Evolutionary conservation across 164 flowering plant genomes (phyloP), one percentile per base, ranked within the genome.

Genomic region (Nymphaea thermarum): DNA sequence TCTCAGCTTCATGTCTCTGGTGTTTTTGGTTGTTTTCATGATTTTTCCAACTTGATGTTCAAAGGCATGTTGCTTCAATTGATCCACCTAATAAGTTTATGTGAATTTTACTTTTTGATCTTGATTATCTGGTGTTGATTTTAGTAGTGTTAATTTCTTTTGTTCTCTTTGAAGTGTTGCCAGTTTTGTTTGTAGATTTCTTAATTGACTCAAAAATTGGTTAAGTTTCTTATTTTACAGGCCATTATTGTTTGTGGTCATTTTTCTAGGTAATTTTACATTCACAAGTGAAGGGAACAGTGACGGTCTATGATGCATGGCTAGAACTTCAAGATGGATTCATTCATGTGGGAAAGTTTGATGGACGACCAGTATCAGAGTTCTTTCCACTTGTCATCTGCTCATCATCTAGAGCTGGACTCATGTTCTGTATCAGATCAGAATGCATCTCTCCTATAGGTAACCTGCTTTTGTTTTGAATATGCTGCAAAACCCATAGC

Each of bases 251-350:
- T 55, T 55, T 55, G 60, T 61, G 63, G 41, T n/a, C n/a, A 6
- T 4, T 1, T 66, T 67, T 73, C 12, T 75, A 94, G 99, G 96
- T 92, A 69, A 87, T 82, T 65, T 75, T 95, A 44, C 88, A 88
- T 68, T 95, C 99, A 51, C 97, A 90, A 81, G 96, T 95, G 70
- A 88, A 90, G 76, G 91, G 96, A 71, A 78, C 84, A 60, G 77
- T 90, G 75, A 85, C 89, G 64, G 79, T 95, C 69, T 73, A 76
- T 77, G 98, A 92, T 87, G 96, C 97, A 69, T 90, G 96, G 97
- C 82, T 95, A 71, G 93, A 90, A 79, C 99, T 95, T 76, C 98
- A 92, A 85, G 86, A 77, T 78, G 97, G 99, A 67, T 90, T 95
- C 82, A 79, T 77, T 69, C 98, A 92, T 80, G 65, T 81, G 71